Percentiles rank a stretch among this genome's conserved stretches.
These are phyloP conservation scores for Rhynchospora pubera DNA, from an alignment of 176 grass and related monocot species.

Conservation along the genomic window DNA sequence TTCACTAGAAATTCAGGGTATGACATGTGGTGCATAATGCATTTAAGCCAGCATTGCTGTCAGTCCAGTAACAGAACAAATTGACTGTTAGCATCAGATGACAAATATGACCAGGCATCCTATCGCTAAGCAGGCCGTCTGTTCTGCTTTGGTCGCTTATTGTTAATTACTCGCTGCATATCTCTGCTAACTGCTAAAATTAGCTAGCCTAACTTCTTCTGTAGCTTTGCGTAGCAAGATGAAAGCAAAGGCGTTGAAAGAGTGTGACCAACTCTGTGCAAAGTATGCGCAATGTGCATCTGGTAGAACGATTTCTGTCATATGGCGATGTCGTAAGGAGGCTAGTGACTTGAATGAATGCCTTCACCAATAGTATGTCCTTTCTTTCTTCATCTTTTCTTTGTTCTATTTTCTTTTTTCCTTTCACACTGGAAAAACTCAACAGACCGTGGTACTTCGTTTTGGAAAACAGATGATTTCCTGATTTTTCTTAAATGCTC, in stretches of 20 bases:
- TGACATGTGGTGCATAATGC: too few relatives aligned
- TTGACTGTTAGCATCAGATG: neutral
- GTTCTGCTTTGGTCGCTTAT: neutral
- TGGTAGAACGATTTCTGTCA: slow-evolving; percentile 87
- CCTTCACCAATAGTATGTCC: slow-evolving; percentile 92
- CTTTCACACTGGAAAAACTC: neutral
- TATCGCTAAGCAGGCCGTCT: neutral
- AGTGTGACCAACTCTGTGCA: slow-evolving; percentile 70
- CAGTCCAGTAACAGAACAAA: neutral
- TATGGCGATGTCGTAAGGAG: slow-evolving; percentile 78
- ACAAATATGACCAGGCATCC: neutral
- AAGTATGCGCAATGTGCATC: slow-evolving; percentile 91
- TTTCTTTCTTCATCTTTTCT: neutral
- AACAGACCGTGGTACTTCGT: neutral
- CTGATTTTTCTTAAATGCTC: neutral
- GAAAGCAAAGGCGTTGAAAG: slow-evolving; percentile 84
- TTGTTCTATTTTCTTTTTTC: neutral
- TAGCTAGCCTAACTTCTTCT: slow-evolving; percentile 10
- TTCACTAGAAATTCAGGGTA: too few relatives aligned
- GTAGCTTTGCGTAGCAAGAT: slow-evolving; percentile 97
- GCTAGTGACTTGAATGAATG: slow-evolving; percentile 89
- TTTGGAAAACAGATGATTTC: neutral
- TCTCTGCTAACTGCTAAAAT: too few relatives aligned
- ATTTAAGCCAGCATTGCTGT: neutral
- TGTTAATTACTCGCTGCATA: neutral